Evolutionary conservation across 1,139 yeast genomes (phyloP), one percentile per base, ranked within the genome.

Genomic region (Lizanozyma gosingica): DNA sequence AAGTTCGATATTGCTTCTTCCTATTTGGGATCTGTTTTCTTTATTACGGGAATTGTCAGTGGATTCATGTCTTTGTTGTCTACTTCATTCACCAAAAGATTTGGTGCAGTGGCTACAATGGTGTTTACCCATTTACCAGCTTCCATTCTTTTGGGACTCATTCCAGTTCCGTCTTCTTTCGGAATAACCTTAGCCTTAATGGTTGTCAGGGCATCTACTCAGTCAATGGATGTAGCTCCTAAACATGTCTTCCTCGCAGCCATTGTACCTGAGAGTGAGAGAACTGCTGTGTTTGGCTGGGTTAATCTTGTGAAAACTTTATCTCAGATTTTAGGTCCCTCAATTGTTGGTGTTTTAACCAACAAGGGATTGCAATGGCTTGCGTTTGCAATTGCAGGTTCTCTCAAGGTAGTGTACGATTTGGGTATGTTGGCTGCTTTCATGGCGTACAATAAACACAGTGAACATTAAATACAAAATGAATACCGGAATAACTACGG

Each of bases 61-160:
- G 70, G 72, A 0, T 45, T 65, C 34, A 62, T 69, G 45, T 65
- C 77, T 0, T 53, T 73, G 16, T 50, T 64, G 4, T 67, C 74
- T 32, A 64, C 76, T 0, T 56, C 68, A 3, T 53, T 70, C 18
- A 67, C 73, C 39, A 70, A 70, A 41, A 53, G 69, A 39, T 47
- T 62, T 37, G 76, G 76, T 1, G 67, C 75, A 0, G 63, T 71
- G 4, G 57, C 60, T 8, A 66, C 76, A 1, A 70, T 71, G 76
- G 60, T 70, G 3, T 59, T 51, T 2, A 64, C 73, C 0, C 76
- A 71, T 48, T 53, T 69, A 35, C 71, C 72, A 2, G 65, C 74
- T 2, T 67, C 74, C 1, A 44, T 67, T 2, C 53, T 70, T 39
- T 59, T 66, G 37, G 59, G 62, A 3, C 40, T 64, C 38, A 55